Base-by-base conservation (phyloP, 805 yeast species). In the Gaillardinia entomophila region DNA sequence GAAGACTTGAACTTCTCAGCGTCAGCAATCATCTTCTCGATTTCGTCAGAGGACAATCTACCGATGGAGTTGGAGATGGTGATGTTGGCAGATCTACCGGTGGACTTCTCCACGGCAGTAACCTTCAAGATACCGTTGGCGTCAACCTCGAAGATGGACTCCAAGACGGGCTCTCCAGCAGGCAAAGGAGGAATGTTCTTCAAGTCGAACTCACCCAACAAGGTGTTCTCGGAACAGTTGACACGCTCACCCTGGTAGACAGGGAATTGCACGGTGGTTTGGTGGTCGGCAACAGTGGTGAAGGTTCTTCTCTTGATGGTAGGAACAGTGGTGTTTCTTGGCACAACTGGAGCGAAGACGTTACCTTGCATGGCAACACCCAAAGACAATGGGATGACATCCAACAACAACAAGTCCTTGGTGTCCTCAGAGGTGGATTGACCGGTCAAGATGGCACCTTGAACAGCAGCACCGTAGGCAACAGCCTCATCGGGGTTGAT, bases 401-500 rank as follows among this genome's bases (percentile, higher is more conserved):
- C 71, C 55, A 66, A 65, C 55, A 66, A 65, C 58, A 66, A 66
- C 54, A 66, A 64, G 59, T 66, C 71, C 57, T 66, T 65, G 60
- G 71, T 66, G 53, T 66, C 71, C 48, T 65, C 71, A 31, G 67
- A 61, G 37, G 71, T 66, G 42, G 68, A 62, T 56, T 66, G 71
- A 49, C 71, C 71, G 45, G 71, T 65, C 53, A 66, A 64, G 60
- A 66, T 65, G 48, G 71, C 97, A 37, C 96, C 97, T 73, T 90
- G 98, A 43, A 90, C 97, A 43, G 98, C 97, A 41, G 97, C 97
- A 77, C 98, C 98, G 54, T 81, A 90, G 27, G 97, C 98, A 56
- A 90, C 97, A 61, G 98, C 98, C 75, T 90, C 98, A 71, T 90
- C 98, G 43, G 98, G 97, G 74, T 90, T 90, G 57, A 90, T 90